A percentile compares a stretch with the other conserved stretches of the same genome.
phyloP scores from a whole-genome alignment of 2,329 filamentous ascomycete genomes.

The Beauveria sp. region DNA sequence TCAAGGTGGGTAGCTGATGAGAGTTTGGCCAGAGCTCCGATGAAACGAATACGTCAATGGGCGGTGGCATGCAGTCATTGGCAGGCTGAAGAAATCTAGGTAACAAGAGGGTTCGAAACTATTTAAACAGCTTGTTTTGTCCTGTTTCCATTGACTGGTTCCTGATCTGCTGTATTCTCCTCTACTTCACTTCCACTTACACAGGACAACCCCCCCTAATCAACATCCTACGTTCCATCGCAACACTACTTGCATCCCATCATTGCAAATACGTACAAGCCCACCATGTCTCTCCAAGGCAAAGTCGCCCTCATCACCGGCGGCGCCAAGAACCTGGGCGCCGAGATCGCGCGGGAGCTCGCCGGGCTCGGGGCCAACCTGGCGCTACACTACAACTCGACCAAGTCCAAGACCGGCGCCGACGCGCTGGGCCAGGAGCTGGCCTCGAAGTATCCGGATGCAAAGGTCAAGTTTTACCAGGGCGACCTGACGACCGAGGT shows the following conservation, averaged over 20 bases:
- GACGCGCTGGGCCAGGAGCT: conserved; percentile 29
- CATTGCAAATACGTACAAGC: no score
- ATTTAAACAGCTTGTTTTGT: background rate
- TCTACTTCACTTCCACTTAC: background rate
- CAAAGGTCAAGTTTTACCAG: conserved; percentile 33
- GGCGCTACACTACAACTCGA: conserved; percentile 49
- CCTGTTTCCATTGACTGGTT: background rate
- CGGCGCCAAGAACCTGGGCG: conserved; percentile 52
- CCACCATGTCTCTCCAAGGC: conserved; percentile 27
- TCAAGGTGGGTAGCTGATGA: background rate
- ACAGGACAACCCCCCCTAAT: background rate
- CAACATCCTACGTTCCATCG: background rate
- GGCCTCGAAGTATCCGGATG: conserved; percentile 22
- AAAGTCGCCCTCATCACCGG: conserved; percentile 46
- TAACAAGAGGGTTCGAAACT: background rate
- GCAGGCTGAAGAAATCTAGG: background rate
- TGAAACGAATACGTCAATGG: background rate
- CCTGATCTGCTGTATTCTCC: background rate
- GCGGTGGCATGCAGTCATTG: background rate
- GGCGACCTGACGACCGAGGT: conserved; percentile 33
- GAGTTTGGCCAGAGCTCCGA: background rate
- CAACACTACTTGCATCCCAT: background rate
- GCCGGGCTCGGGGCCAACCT: conserved; percentile 49
- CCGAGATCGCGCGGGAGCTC: conserved; percentile 49
- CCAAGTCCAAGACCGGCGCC: conserved; percentile 29